These are phyloP conservation scores for Anisogramma anomala DNA, from an alignment of 2,329 filamentous ascomycete genomes.

Conservation along the genomic window DNA sequence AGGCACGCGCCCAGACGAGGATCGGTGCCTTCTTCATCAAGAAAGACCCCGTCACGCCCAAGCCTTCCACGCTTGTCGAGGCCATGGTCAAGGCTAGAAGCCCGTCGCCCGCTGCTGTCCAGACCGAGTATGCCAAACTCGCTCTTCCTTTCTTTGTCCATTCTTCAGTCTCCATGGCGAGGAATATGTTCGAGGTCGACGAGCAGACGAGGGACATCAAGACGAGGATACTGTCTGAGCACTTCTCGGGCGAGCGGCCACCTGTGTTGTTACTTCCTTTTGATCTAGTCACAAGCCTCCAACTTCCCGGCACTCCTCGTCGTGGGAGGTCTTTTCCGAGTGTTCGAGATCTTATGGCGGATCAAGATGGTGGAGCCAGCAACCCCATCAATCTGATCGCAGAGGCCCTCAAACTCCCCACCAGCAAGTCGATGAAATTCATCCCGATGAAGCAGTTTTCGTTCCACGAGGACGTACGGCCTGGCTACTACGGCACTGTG, in stretches of 20 bases:
- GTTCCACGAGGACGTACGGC: constrained; percentile 55
- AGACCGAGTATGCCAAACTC: constrained; percentile 49
- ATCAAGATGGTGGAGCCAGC: constrained; percentile 31
- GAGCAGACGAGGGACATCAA: constrained; percentile 41
- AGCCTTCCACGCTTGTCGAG: constrained; percentile 21
- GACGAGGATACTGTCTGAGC: constrained; percentile 40
- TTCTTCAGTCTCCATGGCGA: constrained; percentile 59
- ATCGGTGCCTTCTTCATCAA: constrained; percentile 36
- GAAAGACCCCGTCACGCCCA: constrained; percentile 27
- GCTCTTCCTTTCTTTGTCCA: constrained; percentile 79
- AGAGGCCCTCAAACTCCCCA: constrained; percentile 29
- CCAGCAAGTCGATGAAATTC: constrained; percentile 31
- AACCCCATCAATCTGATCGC: constrained; percentile 26
- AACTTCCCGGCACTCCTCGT: constrained; percentile 29
- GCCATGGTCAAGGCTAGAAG: constrained; percentile 13
- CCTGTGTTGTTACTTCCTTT: constrained; percentile 33
- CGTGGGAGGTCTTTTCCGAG: constrained; percentile 38
- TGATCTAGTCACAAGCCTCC: constrained; percentile 33
- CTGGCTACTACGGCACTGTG: constrained; percentile 61
- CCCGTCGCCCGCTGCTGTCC: constrained; percentile 13
- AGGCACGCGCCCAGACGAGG: constrained; percentile 34
- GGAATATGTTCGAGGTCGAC: constrained; percentile 45
- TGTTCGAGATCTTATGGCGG: constrained; percentile 51
- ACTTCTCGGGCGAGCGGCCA: constrained; percentile 35
- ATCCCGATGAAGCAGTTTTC: constrained; percentile 53